Conservation (phyloP, 1,284 basidiomycete genomes). For the Ganoderma meredithae region DNA sequence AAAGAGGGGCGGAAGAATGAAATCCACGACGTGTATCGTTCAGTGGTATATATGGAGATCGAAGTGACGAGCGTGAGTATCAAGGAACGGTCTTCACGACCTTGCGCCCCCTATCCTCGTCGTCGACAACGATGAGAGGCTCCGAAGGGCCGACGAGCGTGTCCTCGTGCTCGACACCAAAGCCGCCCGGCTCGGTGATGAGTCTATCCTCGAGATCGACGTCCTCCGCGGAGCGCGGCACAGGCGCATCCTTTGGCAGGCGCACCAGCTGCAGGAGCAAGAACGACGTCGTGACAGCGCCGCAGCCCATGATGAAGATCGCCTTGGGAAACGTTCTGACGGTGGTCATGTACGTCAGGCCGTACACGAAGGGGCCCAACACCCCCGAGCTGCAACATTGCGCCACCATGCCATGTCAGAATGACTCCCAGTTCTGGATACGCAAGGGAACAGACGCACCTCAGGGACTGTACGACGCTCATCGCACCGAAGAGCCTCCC, state of each 20-base stretch:
- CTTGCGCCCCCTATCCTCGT: constrained; percentile 29
- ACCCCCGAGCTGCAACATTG: constrained; percentile 53
- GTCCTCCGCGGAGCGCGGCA: background rate
- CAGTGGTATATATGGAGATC: background rate
- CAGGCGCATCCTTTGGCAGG: constrained; percentile 44
- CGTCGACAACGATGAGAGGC: constrained; percentile 32
- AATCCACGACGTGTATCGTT: background rate
- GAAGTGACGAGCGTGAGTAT: background rate
- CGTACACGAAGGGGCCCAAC: constrained; percentile 67
- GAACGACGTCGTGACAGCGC: constrained; percentile 49
- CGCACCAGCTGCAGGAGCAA: constrained; percentile 53
- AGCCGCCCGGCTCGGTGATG: background rate
- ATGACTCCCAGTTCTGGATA: background rate
- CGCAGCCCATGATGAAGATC: constrained; percentile 59
- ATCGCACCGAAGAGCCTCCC: constrained; percentile 78
- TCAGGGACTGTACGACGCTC: constrained; percentile 70
- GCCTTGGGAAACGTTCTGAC: constrained; percentile 63
- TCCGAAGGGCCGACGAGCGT: constrained; percentile 31
- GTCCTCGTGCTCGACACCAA: constrained; percentile 30
- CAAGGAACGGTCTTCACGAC: constrained; percentile 24
- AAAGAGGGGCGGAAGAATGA: background rate
- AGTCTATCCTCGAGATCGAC: constrained; percentile 30
- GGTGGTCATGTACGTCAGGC: constrained; percentile 65
- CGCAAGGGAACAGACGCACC: constrained; percentile 48
- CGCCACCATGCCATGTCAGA: constrained; percentile 12